Percentiles rank a stretch among this genome's conserved stretches.
Conservation (phyloP, 2,329 filamentous ascomycete species). For the Cytospora leucostoma region DNA sequence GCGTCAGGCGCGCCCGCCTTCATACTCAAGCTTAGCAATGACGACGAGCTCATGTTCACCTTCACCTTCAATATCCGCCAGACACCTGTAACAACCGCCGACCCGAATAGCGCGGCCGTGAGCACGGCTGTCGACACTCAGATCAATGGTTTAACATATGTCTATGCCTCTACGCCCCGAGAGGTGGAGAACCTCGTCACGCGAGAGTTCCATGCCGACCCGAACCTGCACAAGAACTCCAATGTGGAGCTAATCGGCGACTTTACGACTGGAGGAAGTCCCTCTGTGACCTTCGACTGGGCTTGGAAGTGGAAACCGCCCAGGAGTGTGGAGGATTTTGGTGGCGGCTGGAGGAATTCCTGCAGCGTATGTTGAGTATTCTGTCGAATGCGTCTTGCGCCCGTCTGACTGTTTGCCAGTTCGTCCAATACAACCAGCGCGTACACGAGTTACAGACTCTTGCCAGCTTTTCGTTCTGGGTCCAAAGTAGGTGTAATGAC, state of each 20-base stretch:
- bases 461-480: conserved; percentile 93
- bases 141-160: conserved; percentile 88
- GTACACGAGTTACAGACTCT: conserved; percentile 86
- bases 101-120: conserved; percentile 52
- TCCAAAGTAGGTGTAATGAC: conserved; percentile 64
- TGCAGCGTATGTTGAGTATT: conserved; percentile 68
- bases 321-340: conserved; percentile 75
- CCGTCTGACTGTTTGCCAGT: conserved; percentile 52
- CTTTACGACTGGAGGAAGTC: conserved; percentile 78
- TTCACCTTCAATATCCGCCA: conserved; percentile 82
- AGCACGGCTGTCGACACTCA: conserved; percentile 65
- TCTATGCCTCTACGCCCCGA: conserved; percentile 80
- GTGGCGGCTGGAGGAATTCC: conserved; percentile 91
- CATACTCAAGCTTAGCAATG: conserved; percentile 82
- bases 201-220: conserved; percentile 93
- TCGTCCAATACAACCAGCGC: conserved; percentile 94
- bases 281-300: conserved; percentile 89
- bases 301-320: conserved; percentile 97
- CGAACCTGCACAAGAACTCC: conserved; percentile 94
- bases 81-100: conserved; percentile 37
- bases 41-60: conserved; percentile 89
- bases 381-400: neutral
- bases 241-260: conserved; percentile 96
- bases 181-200: conserved; percentile 95
- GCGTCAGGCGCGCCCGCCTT: conserved; percentile 64